Conservation (phyloP, 768 basidiomycete species). For the Porpolomopsis calyptriformis region DNA sequence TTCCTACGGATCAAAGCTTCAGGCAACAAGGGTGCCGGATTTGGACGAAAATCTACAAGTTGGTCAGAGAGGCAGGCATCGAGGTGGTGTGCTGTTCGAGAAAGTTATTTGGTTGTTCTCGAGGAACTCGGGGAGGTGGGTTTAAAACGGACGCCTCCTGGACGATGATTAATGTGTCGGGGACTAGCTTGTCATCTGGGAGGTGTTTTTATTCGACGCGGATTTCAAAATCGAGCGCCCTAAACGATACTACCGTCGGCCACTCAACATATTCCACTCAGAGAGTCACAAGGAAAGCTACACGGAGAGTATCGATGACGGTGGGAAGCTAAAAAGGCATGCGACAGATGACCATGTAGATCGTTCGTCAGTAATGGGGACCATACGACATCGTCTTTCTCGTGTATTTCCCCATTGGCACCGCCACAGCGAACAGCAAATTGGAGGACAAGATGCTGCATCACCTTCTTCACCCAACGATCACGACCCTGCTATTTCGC, state of each 20-base stretch:
- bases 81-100: slow-evolving; percentile 87
- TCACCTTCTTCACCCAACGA: too few relatives aligned
- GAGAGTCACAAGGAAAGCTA: slow-evolving; percentile 13
- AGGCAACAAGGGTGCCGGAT: slow-evolving; percentile 41
- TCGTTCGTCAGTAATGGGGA: slow-evolving; percentile 27
- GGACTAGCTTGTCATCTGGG: slow-evolving; percentile 71
- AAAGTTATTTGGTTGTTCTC: slow-evolving; percentile 81
- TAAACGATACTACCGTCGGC: slow-evolving; percentile 78
- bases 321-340: slow-evolving; percentile 7
- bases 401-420: too few relatives aligned
- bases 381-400: too few relatives aligned
- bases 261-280: slow-evolving; percentile 55
- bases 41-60: slow-evolving; percentile 54
- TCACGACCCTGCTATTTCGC: too few relatives aligned
- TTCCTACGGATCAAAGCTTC: slow-evolving; percentile 52
- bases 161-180: neutral
- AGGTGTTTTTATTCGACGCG: slow-evolving; percentile 85
- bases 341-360: slow-evolving; percentile 16
- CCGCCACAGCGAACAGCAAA: too few relatives aligned
- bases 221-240: slow-evolving; percentile 90
- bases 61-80: slow-evolving; percentile 53
- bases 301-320: too few relatives aligned
- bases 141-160: neutral
- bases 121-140: slow-evolving; percentile 79
- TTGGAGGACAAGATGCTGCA: too few relatives aligned